These are phyloP conservation scores for Kazachstania sp. DNA, from an alignment of 1,139 yeast genomes.

Conservation along the genomic window DNA sequence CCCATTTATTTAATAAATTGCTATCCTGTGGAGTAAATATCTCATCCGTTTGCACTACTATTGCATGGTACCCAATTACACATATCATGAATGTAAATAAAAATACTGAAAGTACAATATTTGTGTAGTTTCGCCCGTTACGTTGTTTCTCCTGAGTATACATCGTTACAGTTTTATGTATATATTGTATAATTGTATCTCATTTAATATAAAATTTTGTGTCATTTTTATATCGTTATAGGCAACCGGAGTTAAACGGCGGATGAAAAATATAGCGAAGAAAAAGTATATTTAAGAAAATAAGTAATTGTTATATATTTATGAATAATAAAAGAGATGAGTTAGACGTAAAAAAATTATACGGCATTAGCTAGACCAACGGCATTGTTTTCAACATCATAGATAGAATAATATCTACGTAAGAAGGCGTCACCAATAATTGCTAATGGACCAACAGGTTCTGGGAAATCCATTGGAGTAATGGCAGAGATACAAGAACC, in stretches of 20 bases:
- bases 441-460: constrained; percentile 92
- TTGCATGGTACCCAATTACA: too few species aligned
- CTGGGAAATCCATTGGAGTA: constrained; percentile 96
- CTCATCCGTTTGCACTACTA: neutral
- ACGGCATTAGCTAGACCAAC: constrained; percentile 71
- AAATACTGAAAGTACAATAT: too few species aligned
- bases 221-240: too few species aligned
- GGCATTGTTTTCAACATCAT: constrained; percentile 81
- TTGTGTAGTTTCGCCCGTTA: too few species aligned
- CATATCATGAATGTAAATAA: too few species aligned
- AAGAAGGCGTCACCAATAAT: constrained; percentile 96
- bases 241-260: neutral
- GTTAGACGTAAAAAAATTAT: neutral
- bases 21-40: neutral
- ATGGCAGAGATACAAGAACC: constrained; percentile 94
- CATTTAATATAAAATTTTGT: too few species aligned
- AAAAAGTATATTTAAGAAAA: neutral
- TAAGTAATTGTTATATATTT: neutral
- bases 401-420: constrained; percentile 87
- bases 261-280: neutral
- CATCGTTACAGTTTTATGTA: too few species aligned
- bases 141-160: too few species aligned
- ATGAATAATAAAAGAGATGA: too few species aligned
- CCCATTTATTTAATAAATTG: neutral
- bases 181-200: too few species aligned